Percentiles rank a stretch among this genome's conserved stretches.
Evolutionary conservation across 352 stramenopile species (phyloP).

Genomic region (Phytophthora syringae): DNA sequence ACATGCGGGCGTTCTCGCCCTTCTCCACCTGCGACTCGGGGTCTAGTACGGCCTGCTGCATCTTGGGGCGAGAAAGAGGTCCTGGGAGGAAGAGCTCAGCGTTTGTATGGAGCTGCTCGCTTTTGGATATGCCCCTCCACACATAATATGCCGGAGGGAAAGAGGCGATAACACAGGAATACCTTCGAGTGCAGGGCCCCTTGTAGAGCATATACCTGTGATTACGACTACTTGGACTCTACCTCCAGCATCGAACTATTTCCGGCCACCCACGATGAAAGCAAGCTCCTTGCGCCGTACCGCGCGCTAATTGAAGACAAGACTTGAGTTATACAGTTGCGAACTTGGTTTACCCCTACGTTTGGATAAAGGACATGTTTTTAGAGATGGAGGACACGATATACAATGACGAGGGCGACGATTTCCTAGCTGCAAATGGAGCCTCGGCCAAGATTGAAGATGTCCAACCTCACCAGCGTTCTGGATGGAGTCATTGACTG

Average conservation of each 20-base stretch:
- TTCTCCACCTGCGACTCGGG: conserved; percentile 87
- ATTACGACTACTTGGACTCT: too few species aligned
- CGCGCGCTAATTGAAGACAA: conserved; percentile 81
- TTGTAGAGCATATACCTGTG: not conserved
- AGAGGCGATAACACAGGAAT: not conserved
- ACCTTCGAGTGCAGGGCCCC: too few species aligned
- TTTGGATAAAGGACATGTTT: conserved; percentile 85
- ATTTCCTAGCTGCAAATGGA: conserved; percentile 34
- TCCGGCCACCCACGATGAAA: too few species aligned
- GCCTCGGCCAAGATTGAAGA: too few species aligned
- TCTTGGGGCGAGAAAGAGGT: conserved; percentile 3
- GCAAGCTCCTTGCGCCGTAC: conserved; percentile 16
- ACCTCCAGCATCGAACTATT: too few species aligned
- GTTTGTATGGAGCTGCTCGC: conserved; percentile 32
- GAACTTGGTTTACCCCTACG: conserved; percentile 66
- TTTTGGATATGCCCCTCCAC: conserved; percentile 33
- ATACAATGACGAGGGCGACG: conserved; percentile 23
- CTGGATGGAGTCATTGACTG: conserved; percentile 89
- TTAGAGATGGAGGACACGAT: conserved; percentile 93
- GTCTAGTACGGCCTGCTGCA: conserved; percentile 72
- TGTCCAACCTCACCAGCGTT: conserved; percentile 83
- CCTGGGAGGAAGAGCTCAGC: not conserved
- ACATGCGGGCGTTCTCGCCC: conserved; percentile 98
- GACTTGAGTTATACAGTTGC: conserved; percentile 60
- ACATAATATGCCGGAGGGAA: not conserved